phyloP scores from a whole-genome alignment of 768 basidiomycete species.

The Mycena capillaripes region DNA sequence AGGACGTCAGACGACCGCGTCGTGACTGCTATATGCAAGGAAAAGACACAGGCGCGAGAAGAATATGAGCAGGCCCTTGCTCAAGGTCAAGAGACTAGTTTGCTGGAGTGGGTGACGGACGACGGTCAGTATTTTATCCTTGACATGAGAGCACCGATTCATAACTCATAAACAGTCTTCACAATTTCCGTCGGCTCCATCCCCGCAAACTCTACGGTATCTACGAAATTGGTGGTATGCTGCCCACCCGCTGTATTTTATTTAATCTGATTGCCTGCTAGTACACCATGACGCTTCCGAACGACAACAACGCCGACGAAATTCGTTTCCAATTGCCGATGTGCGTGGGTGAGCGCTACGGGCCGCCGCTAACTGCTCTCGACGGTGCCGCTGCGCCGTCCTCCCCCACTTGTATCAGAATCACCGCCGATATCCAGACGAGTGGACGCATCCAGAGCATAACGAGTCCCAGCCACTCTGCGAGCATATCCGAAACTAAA shows the following conservation, averaged over 20 bases:
- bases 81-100: conserved; percentile 56
- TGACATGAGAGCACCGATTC: background rate
- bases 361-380: conserved; percentile 57
- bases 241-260: background rate
- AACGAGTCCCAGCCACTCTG: conserved; percentile 59
- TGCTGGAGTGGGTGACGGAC: conserved; percentile 64
- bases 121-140: conserved; percentile 56
- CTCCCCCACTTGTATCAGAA: conserved; percentile 51
- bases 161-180: conserved; percentile 55
- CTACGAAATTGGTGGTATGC: conserved; percentile 59
- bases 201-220: conserved; percentile 56
- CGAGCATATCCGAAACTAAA: conserved; percentile 46
- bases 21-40: conserved; percentile 62
- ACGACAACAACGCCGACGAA: conserved; percentile 62
- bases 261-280: conserved; percentile 36
- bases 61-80: conserved; percentile 57
- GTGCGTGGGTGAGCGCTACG: conserved; percentile 66
- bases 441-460: conserved; percentile 58
- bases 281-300: conserved; percentile 68
- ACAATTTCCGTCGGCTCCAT: conserved; percentile 71
- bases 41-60: conserved; percentile 57
- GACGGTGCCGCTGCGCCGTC: conserved; percentile 45
- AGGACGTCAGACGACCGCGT: conserved; percentile 57
- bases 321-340: conserved; percentile 70
- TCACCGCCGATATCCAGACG: conserved; percentile 64